Base-by-base conservation (phyloP, 257 asterid species). In the Solanum dulcamara region DNA sequence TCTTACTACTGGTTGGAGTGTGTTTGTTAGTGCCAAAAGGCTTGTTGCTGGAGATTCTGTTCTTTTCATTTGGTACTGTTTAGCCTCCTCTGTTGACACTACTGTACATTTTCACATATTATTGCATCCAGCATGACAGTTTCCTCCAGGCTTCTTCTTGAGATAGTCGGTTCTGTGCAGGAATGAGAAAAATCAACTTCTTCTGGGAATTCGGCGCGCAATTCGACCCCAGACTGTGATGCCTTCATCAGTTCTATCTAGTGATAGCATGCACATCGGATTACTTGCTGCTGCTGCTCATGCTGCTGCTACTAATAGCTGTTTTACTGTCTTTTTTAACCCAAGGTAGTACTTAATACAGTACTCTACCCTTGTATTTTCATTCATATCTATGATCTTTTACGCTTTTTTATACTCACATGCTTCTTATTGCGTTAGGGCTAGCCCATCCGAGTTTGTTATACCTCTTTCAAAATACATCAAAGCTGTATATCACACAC, bases 191-290 rank as follows among this genome's bases (percentile, higher is more conserved):
- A 96, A 96, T 79, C 98, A 96, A 94, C 98, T 96, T 26, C 93
- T 94, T 88, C 85, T 96, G 92, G 99, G 99, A 42, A 96, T 96
- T 86, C 94, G 99, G 26, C 98, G 97, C 80, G 98, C 98, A 75
- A 88, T 89, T 83, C 91, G 98, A 57, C 99, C 99, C 64, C 99
- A 96, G 89, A 94, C 98, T 68, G 95, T 96, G 90, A 96, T 96
- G 99, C 99, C 99, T 28, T 94, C 99, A 5, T 96, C 99, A 64
- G 99, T 96, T 86, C 94, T 96, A 75, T 96, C 99, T 67, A 94
- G 98, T 87, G 99, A 96, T 89, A 96, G 99, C 88, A 96, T 96
- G 99, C 99, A 96, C 91, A 96, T 96, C 71, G 99, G 99, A 85
- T 90, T 96, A 83, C 98, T 96, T 57, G 99, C 99, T 84, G 99